Evolutionary conservation across 2,329 filamentous ascomycete genomes (phyloP), one percentile per base, ranked within the genome.

Genomic region (Apiospora koreana): DNA sequence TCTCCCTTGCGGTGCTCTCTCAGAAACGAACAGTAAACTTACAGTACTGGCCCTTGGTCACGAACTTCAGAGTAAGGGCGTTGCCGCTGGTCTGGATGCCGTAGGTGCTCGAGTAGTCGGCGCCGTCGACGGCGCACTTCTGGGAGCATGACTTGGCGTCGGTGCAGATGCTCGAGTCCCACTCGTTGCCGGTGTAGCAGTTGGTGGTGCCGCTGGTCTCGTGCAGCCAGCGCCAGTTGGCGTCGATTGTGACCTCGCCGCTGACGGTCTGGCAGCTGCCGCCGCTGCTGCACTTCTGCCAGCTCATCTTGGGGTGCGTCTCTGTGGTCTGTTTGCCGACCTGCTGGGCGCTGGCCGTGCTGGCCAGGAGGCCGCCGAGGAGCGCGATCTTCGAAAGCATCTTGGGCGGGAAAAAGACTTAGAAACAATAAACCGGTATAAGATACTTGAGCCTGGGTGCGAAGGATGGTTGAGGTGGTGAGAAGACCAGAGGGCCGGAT

Each of bases 171-270:
- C 69, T 74, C 41, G 77, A 76, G 72, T 83, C 81, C 73, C 75
- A 75, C 68, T 75, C 73, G 73, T 85, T 85, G 65, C 83, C 84
- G 23, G 80, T 84, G 73, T 85, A 85, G 79, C 83, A 85, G 77
- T 86, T 86, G 71, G 80, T 84, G 74, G 77, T 81, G 48, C 80
- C 81, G 18, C 71, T 72, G 46, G 77, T 77, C 18, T 76, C 75
- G 77, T 86, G 84, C 66, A 86, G 76, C 85, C 85, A 87, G 69
- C 85, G 83, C 84, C 84, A 87, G 78, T 86, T 86, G 71, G 84
- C 74, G 71, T 87, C 85, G 73, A 87, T 77, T 48, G 85, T 83
- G 65, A 87, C 79, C 62, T 81, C 82, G 41, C 82, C 83, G 66
- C 77, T 77, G 71, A 83, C 79, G n/a, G 78, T 79, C 4, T 80